These are phyloP conservation scores for Notholithocarpus densiflorus DNA, from an alignment of 306 rosid genomes.

Conservation along the genomic window DNA sequence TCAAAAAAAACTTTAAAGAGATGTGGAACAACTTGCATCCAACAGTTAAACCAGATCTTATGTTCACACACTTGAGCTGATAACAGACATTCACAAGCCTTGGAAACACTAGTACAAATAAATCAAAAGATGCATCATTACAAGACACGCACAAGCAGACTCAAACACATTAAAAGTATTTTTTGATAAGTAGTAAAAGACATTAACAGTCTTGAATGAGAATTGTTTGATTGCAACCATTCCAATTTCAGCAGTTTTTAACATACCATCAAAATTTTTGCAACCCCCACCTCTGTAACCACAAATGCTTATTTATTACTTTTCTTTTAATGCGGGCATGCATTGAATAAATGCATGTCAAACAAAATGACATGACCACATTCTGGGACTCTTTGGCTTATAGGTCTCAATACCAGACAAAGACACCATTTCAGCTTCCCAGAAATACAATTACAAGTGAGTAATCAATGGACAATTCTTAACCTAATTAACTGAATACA, in stretches of 20 bases:
- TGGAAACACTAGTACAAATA: neutral
- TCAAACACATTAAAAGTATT: neutral
- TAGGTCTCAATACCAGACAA: neutral
- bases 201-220: neutral
- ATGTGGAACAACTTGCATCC: neutral
- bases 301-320: neutral
- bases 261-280: neutral
- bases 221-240: neutral
- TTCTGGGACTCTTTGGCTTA: neutral
- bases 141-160: neutral
- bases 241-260: neutral
- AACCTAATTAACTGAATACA: neutral
- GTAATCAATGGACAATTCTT: neutral
- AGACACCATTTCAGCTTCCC: neutral
- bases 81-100: neutral
- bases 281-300: neutral
- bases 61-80: neutral
- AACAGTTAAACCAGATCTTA: neutral
- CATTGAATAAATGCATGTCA: neutral
- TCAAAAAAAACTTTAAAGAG: neutral
- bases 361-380: neutral
- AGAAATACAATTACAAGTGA: neutral
- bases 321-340: neutral
- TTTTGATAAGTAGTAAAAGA: neutral
- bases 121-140: neutral